Evolutionary conservation across 1,284 basidiomycete genomes (phyloP).

Genomic region (Cryptococcus hybrid): DNA sequence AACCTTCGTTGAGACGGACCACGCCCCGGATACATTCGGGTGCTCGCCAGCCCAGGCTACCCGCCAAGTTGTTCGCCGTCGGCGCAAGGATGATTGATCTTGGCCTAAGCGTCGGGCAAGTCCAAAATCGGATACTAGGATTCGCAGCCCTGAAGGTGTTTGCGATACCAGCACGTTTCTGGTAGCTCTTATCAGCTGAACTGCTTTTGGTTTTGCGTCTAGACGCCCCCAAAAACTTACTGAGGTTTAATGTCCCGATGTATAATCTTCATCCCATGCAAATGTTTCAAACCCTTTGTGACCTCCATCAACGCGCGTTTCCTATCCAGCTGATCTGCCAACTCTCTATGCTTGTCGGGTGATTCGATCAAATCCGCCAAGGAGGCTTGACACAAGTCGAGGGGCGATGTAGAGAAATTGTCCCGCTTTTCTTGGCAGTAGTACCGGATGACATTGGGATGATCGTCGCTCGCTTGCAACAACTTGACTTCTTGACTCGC

Average conservation of each 20-base stretch:
- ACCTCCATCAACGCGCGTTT: conserved; percentile 88
- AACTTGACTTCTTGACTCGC: conserved; percentile 92
- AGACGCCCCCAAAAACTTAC: conserved; percentile 27
- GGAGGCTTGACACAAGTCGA: conserved; percentile 93
- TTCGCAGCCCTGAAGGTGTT: conserved; percentile 68
- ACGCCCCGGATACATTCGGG: conserved; percentile 90
- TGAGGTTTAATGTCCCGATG: conserved; percentile 99
- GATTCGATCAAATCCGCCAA: conserved; percentile 89
- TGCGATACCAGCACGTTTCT: conserved; percentile 86
- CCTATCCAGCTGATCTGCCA: conserved; percentile 76
- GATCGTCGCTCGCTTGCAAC: conserved; percentile 94
- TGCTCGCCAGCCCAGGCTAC: conserved; percentile 91
- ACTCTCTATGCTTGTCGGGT: conserved; percentile 60
- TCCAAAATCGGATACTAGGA: conserved; percentile 95
- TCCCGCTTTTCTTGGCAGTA: conserved; percentile 94
- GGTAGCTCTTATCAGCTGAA: too few species aligned
- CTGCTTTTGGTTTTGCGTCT: too few species aligned
- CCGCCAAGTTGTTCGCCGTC: conserved; percentile 67
- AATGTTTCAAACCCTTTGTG: conserved; percentile 79
- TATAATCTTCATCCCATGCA: conserved; percentile 93
- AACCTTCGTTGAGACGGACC: conserved; percentile 77
- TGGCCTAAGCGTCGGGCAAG: conserved; percentile 87
- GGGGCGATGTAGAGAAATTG: conserved; percentile 94
- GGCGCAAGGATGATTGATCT: conserved; percentile 89
- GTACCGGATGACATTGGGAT: conserved; percentile 97